A percentile compares a stretch with the other conserved stretches of the same genome.
These are phyloP conservation scores for Tilletia indica DNA, from an alignment of 1,284 basidiomycete genomes.

Conservation along the genomic window DNA sequence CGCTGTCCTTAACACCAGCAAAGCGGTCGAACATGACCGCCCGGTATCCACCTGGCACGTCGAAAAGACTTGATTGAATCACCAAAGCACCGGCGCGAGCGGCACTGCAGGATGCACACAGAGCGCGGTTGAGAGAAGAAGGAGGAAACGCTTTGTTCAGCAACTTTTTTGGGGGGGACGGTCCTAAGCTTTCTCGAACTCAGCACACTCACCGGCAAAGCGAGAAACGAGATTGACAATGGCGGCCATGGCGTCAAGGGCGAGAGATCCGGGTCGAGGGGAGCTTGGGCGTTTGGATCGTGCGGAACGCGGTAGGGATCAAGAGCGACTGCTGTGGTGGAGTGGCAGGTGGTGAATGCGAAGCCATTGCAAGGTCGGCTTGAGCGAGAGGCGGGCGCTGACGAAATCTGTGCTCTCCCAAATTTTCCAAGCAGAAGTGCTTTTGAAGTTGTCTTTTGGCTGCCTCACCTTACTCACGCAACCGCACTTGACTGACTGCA, in stretches of 20 bases:
- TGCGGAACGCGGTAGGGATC: too few species aligned
- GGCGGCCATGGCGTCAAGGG: not conserved
- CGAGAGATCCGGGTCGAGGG: too few species aligned
- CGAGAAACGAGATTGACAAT: slow-evolving; percentile 5
- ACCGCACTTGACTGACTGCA: too few species aligned
- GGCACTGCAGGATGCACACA: slow-evolving; percentile 42
- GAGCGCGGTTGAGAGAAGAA: not conserved
- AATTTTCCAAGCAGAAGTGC: too few species aligned
- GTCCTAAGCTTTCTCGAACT: not conserved
- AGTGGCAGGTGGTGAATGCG: too few species aligned
- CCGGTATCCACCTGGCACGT: slow-evolving; percentile 68
- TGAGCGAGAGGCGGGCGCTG: too few species aligned
- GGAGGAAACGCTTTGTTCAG: not conserved
- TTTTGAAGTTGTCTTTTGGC: too few species aligned
- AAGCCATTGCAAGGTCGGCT: too few species aligned
- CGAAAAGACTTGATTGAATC: slow-evolving; percentile 56
- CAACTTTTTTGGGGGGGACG: not conserved
- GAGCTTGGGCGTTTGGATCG: too few species aligned
- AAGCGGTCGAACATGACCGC: slow-evolving; percentile 99
- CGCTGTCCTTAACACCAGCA: slow-evolving; percentile 68
- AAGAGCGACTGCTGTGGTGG: too few species aligned
- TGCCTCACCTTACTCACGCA: too few species aligned
- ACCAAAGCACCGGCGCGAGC: slow-evolving; percentile 51
- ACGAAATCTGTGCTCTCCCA: too few species aligned
- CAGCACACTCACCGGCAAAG: not conserved